Conservation (phyloP, 805 yeast genomes). For the Kazachstania bromeliacearum region DNA sequence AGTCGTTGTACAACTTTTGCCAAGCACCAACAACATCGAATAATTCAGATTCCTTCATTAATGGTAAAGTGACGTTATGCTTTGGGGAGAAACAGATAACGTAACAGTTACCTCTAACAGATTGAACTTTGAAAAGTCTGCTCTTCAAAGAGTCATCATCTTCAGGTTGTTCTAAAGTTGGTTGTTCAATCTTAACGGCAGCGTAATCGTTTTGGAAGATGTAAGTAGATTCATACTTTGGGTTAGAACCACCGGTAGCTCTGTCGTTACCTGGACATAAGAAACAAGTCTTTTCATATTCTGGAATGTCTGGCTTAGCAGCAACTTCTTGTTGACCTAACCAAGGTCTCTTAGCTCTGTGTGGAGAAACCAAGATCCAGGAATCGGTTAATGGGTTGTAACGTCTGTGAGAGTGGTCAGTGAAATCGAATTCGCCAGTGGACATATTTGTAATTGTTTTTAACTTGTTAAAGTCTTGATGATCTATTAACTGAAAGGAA, state of each 20-base stretch:
- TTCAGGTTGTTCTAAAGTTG: conserved; percentile 28
- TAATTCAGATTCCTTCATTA: conserved; percentile 41
- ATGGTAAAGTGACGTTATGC: conserved; percentile 57
- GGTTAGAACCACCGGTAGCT: conserved; percentile 52
- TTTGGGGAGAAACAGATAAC: conserved; percentile 68
- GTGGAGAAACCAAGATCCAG: conserved; percentile 71
- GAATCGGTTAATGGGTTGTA: conserved; percentile 58
- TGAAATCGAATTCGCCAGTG: conserved; percentile 34
- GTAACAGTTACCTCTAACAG: conserved; percentile 58
- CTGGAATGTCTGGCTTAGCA: conserved; percentile 36
- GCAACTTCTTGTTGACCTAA: conserved; percentile 59
- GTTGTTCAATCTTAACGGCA: conserved; percentile 55
- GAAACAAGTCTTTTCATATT: conserved; percentile 56
- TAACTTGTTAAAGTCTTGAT: no score
- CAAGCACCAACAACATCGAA: conserved; percentile 48
- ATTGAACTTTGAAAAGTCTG: conserved; percentile 43
- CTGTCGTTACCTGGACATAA: conserved; percentile 64
- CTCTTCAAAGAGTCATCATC: conserved; percentile 27
- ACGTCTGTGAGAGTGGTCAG: conserved; percentile 58
- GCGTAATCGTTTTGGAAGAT: conserved; percentile 62
- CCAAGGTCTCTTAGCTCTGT: conserved; percentile 73
- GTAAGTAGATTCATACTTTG: conserved; percentile 47
- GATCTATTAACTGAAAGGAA: no score
- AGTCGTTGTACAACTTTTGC: conserved; percentile 41
- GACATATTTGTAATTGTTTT: conserved; percentile 7